phyloP scores from a whole-genome alignment of 2,329 filamentous ascomycete species.

The Pleoardoris graminearum region DNA sequence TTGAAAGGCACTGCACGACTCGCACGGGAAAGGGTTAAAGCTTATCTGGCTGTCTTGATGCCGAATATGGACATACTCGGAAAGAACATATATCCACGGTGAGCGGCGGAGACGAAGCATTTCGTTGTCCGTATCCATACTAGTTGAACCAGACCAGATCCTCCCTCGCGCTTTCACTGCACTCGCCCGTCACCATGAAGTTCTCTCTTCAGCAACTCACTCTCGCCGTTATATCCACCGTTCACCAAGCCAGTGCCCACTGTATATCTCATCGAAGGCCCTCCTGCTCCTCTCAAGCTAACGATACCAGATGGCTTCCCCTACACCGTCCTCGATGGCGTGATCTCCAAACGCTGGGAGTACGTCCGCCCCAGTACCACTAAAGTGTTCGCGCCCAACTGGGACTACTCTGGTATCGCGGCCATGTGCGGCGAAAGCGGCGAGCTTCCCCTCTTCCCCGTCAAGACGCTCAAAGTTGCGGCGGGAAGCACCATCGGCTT shows the following conservation, averaged over 20 bases:
- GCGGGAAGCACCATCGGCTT: conserved; percentile 11
- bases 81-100: too few relatives aligned
- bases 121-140: too few relatives aligned
- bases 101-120: too few relatives aligned
- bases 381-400: conserved; percentile 7
- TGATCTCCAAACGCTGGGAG: conserved; percentile 15
- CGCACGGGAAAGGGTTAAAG: not conserved
- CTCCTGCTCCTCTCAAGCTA: not conserved
- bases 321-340: conserved; percentile 9
- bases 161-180: not conserved
- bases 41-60: not conserved
- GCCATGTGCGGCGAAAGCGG: conserved; percentile 14
- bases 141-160: too few relatives aligned
- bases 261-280: conserved; percentile 5
- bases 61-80: too few relatives aligned
- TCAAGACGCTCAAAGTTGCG: conserved; percentile 13
- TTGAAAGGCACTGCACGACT: not conserved
- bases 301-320: conserved; percentile 11
- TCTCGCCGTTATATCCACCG: not conserved
- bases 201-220: conserved; percentile 8
- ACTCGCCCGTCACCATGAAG: conserved; percentile 9
- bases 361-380: conserved; percentile 11
- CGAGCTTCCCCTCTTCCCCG: conserved; percentile 9
- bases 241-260: conserved; percentile 5
- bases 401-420: conserved; percentile 10